Evolutionary conservation across 345 rosid genomes (phyloP), one percentile per base, ranked within the genome.

Genomic region (Microcos paniculata): DNA sequence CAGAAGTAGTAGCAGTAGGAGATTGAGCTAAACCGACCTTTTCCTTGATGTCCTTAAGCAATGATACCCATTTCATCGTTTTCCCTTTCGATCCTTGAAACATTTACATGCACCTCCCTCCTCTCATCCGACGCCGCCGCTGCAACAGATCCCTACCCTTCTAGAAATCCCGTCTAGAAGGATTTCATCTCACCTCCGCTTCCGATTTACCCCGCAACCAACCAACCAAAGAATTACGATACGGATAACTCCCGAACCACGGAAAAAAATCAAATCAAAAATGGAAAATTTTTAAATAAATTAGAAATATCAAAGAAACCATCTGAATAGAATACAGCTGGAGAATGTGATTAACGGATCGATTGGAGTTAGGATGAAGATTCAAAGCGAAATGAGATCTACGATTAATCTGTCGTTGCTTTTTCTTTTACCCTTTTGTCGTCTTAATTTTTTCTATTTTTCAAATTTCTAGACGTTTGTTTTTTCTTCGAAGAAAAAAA

Each of bases 21-120:
- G 97, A 87, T 85, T 89, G 97, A 83, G 97, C 79, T 78, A 96
- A 90, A 45, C 99, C 99, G 78, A 96, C 97, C 89, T 90, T 96
- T 88, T 93, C 98, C 90, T 88, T 93, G 56, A 96, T 87, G 84
- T 96, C 99, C 91, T 96, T 92, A 83, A 96, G 95, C 97, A 96
- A 88, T 84, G 98, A 80, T 80, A 77, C 90, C 99, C 99, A 96
- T 96, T 93, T 96, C 99, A 96, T 96, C 83, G 90, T 91, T 88
- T 61, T 81, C 83, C 79, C 83, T 68, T 48, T 78, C 73, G 88
- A 83, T 83, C 76, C 79, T 72, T 82, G 76, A 77, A 74, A 76
- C 82, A 72, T 80, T 70, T n/a, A 49, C 30, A 48, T 46, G 59
- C 43, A 31, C 26, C 63, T 75, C 62, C 51, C 77, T 74, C 75